A percentile compares a stretch with the other conserved stretches of the same genome.
Conservation (phyloP, 805 yeast genomes). For the Candida insectorum region DNA sequence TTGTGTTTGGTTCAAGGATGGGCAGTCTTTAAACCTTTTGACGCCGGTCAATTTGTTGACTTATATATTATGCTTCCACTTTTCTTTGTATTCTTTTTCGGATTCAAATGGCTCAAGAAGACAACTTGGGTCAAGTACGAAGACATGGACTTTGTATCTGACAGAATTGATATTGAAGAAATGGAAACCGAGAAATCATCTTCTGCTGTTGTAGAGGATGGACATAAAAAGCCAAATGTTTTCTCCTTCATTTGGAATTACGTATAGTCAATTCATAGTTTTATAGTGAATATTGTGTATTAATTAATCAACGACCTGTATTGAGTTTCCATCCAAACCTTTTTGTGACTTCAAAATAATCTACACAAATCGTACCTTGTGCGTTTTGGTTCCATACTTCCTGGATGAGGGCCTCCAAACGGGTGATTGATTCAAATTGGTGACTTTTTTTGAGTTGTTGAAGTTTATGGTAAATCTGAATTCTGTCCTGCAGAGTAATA, state of each 20-base stretch:
- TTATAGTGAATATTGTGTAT: too few relatives aligned
- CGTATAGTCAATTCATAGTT: background rate
- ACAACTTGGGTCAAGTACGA: constrained; percentile 34
- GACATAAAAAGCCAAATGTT: background rate
- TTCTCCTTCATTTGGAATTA: constrained; percentile 1
- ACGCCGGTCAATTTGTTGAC: constrained; percentile 18
- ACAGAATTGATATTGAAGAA: constrained; percentile 17
- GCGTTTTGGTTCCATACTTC: constrained; percentile 37
- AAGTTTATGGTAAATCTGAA: background rate
- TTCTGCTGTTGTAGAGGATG: background rate
- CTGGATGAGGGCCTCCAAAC: constrained; percentile 18
- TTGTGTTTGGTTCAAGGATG: constrained; percentile 21
- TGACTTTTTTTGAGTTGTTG: background rate
- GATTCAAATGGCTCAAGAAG: constrained; percentile 27
- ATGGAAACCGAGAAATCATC: background rate
- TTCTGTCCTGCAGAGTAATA: constrained; percentile 1
- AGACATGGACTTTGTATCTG: constrained; percentile 47
- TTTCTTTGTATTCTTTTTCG: constrained; percentile 28
- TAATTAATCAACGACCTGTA: constrained; percentile 16
- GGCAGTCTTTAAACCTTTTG: constrained; percentile 19
- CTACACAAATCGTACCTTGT: constrained; percentile 29
- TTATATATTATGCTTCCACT: constrained; percentile 18
- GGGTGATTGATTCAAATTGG: background rate
- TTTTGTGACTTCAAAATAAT: constrained; percentile 40
- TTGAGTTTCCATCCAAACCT: constrained; percentile 37